These are phyloP conservation scores for Trichoderma oligosporum DNA, from an alignment of 2,329 filamentous ascomycete genomes.

Conservation along the genomic window DNA sequence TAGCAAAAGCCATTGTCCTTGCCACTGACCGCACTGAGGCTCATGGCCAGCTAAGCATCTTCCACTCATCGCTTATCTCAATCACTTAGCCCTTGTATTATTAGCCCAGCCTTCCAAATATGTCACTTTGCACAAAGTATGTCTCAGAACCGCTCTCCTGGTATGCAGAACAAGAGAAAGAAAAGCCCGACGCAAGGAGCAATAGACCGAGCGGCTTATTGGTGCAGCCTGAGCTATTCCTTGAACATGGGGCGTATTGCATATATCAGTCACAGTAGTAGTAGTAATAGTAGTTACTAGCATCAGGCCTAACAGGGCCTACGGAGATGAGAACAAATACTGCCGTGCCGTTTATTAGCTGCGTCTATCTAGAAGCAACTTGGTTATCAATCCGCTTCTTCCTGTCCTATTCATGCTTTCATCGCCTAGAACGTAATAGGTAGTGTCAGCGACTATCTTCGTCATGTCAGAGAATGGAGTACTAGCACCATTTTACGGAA, in stretches of 20 bases:
- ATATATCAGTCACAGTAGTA: background rate
- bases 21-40: background rate
- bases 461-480: too few species aligned
- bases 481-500: too few species aligned
- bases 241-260: background rate
- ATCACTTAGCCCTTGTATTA: constrained; percentile 1
- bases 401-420: too few species aligned
- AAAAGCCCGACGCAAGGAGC: background rate
- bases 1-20: background rate
- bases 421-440: too few species aligned
- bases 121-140: too few species aligned
- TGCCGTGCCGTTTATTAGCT: too few species aligned
- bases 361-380: too few species aligned
- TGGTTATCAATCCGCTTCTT: too few species aligned
- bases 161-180: background rate
- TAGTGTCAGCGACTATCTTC: too few species aligned
- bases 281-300: background rate
- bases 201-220: background rate
- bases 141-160: background rate
- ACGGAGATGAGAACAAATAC: too few species aligned
- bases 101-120: background rate
- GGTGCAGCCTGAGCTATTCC: background rate
- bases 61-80: constrained; percentile 11
- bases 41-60: background rate
- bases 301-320: too few species aligned